Conservation (phyloP, 1,139 yeast genomes). For the Saccharomyces hybrid region DNA sequence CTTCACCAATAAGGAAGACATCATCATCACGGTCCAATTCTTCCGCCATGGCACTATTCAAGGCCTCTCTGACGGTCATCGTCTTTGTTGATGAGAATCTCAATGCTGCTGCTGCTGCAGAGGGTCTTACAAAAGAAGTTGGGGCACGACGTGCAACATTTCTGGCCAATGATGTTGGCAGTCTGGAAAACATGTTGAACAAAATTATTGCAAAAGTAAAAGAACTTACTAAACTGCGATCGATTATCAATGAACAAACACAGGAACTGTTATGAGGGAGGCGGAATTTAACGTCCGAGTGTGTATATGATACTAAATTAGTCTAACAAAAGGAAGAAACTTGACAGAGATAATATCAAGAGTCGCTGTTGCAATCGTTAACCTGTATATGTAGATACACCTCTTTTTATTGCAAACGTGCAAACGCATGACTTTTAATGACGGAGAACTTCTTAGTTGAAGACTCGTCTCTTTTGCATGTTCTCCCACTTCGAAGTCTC, state of each 20-base stretch:
- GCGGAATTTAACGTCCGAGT: conserved; percentile 1
- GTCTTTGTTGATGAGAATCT: conserved; percentile 42
- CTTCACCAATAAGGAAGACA: conserved; percentile 96
- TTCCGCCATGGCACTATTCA: conserved; percentile 91
- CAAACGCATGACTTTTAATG: neutral
- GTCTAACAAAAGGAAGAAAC: neutral
- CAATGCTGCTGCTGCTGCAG: conserved; percentile 9
- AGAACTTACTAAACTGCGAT: neutral
- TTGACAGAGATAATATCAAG: neutral
- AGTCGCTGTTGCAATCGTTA: neutral
- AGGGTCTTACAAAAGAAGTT: conserved; percentile 4
- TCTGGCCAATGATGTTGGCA: neutral
- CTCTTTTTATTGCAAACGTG: neutral
- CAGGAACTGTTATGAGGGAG: neutral
- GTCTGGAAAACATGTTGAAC: conserved; percentile 1
- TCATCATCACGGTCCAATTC: conserved; percentile 94
- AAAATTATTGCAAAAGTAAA: neutral
- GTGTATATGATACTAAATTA: neutral
- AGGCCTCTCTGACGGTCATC: conserved; percentile 94
- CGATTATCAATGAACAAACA: neutral
- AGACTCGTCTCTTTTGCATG: neutral
- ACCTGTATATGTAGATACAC: neutral
- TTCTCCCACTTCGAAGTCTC: conserved; percentile 1
- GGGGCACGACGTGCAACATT: neutral
- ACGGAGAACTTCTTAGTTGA: neutral